Conservation (phyloP, 2,329 filamentous ascomycete species). For the Rhynchosporium secalis region DNA sequence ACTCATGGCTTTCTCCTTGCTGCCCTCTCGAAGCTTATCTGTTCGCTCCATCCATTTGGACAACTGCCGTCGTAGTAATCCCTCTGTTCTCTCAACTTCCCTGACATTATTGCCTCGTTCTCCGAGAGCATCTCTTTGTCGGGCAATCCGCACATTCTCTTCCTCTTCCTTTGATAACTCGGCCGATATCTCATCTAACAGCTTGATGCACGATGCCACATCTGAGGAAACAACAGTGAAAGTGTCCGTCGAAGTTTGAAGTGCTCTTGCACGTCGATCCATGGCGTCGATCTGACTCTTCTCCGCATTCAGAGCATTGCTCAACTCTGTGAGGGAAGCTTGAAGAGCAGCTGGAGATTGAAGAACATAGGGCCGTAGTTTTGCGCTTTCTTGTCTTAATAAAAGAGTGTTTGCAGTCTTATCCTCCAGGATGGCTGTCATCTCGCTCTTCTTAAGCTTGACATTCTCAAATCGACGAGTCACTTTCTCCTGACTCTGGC, state of each 20-base stretch:
- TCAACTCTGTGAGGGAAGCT: conserved; percentile 76
- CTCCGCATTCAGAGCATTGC: conserved; percentile 73
- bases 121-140: conserved; percentile 82
- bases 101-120: conserved; percentile 87
- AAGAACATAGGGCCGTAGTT: conserved; percentile 86
- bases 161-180: conserved; percentile 92
- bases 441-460: conserved; percentile 74
- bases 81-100: conserved; percentile 87
- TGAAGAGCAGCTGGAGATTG: conserved; percentile 86
- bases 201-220: conserved; percentile 82
- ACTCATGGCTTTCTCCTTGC: conserved; percentile 74
- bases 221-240: conserved; percentile 83
- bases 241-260: conserved; percentile 90
- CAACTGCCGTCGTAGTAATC: conserved; percentile 79
- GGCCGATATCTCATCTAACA: conserved; percentile 82
- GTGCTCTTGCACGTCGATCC: conserved; percentile 80
- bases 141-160: conserved; percentile 74
- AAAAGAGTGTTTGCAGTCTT: conserved; percentile 69
- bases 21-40: conserved; percentile 77
- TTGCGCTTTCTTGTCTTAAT: conserved; percentile 80
- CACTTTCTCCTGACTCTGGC: conserved; percentile 79
- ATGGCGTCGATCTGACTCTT: conserved; percentile 84
- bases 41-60: conserved; percentile 85
- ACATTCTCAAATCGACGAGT: conserved; percentile 79
- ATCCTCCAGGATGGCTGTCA: conserved; percentile 71